Evolutionary conservation across 331 rosid species (phyloP).

Genomic region (Ulmus americana): DNA sequence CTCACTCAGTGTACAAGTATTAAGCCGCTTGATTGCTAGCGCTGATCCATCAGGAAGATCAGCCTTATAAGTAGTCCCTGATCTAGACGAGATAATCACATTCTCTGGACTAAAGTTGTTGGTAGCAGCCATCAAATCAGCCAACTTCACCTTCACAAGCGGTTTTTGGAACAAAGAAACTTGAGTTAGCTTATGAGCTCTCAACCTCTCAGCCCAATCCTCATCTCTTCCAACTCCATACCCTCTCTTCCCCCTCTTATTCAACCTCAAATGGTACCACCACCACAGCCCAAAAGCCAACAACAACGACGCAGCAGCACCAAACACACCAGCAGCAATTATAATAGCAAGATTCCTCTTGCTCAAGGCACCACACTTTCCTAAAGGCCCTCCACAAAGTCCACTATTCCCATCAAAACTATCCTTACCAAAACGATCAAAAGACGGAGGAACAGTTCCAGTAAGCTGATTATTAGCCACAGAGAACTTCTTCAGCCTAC

Average conservation of each 20-base stretch:
- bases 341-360: slow-evolving; percentile 79
- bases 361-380: slow-evolving; percentile 79
- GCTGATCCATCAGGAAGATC: slow-evolving; percentile 78
- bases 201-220: slow-evolving; percentile 75
- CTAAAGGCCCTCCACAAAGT: slow-evolving; percentile 73
- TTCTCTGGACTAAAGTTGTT: slow-evolving; percentile 54
- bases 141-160: slow-evolving; percentile 77
- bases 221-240: slow-evolving; percentile 34
- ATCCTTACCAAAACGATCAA: slow-evolving; percentile 29
- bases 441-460: slow-evolving; percentile 51
- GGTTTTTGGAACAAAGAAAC: slow-evolving; percentile 88
- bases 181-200: slow-evolving; percentile 70
- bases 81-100: slow-evolving; percentile 56
- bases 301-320: slow-evolving; percentile 75
- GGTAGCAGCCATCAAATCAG: slow-evolving; percentile 87
- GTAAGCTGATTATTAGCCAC: slow-evolving; percentile 59
- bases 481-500: slow-evolving; percentile 51
- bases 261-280: slow-evolving; percentile 70
- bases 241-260: slow-evolving; percentile 39
- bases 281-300: slow-evolving; percentile 85
- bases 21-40: slow-evolving; percentile 73
- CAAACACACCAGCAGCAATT: slow-evolving; percentile 85
- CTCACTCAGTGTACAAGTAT: slow-evolving; percentile 71
- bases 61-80: slow-evolving; percentile 79
- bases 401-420: slow-evolving; percentile 63